Base-by-base conservation (phyloP, 805 yeast genomes). In the Myxozyma geophila region DNA sequence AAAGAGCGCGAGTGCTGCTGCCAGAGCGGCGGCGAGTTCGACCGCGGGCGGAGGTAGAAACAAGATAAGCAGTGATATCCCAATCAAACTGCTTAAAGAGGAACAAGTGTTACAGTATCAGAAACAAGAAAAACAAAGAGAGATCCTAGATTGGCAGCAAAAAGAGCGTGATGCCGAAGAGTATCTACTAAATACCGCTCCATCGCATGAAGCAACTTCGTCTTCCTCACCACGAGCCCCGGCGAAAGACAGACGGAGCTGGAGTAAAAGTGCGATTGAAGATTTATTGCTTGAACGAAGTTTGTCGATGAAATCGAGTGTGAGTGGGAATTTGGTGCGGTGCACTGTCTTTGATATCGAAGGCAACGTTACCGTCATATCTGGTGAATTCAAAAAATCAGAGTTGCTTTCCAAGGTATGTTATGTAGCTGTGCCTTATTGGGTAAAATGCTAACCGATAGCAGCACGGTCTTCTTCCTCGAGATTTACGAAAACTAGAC, bases 401-500 rank as follows among this genome's bases (percentile, higher is more conserved):
- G 87, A 86, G 59, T 83, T 93, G 64, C 80, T 93, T 9, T 80
- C 85, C 39, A 85, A 86, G 59, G 67, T 60, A 40, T n/a, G 66
- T 13, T 2, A 17, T 21, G 7, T 1, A 15, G 17, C n/a, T 15
- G 3, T 19, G 46, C 19, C 13, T n/a, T 8, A 21, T 9, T 41
- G 46, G 35, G 12, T 9, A 44, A n/a, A 35, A 7, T 49, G 47
- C 48, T 56, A 36, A 37, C 39, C 1, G 21, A 37, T 19, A 1
- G 12, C 41, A 67, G 67, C 90, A 92, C 74, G 90, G 90, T 12
- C 75, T 93, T 33, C 84, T 89, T 62, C 97, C 98, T 0, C 80
- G 99, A 74, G 99, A 93, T 75, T 78, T 93, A 69, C 80, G 99
- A 21, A 93, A 92, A 73, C 87, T 93, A 58, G 98, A 93, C 54